Base-by-base conservation (phyloP, 116 monocot species). In the Phalaenopsis hybrid region DNA sequence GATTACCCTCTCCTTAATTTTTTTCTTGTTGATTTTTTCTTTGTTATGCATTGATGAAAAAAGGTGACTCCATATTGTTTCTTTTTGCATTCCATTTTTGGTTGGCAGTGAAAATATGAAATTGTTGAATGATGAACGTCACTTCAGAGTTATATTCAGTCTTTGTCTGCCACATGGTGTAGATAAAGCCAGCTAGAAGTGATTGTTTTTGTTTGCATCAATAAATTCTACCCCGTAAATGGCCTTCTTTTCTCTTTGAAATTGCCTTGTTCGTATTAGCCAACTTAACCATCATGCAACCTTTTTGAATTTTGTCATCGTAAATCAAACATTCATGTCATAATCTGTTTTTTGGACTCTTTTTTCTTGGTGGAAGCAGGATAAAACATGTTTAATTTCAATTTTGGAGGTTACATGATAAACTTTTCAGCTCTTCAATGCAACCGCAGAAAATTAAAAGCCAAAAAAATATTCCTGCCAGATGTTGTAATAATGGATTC, bases 311-410 rank as follows among this genome's bases (percentile, higher is more conserved):
- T 76, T 21, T 65, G 44, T 75, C 5, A 8, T 3, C 34, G 33
- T 20, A 16, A 79, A 15, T 1, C 15, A 50, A 43, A 13, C 72
- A 75, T 59, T 21, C 46, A 82, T 73, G 82, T 82, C 79, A 23
- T 21, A 34, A 76, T 86, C 79, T 55, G 58, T 45, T 51, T 84
- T 85, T 70, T 61, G 31, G 11, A 79, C 65, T 65, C 50, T 68
- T 79, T 81, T 31, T 80, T 82, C 79, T 82, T 75, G 79, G 67
- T 75, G 73, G 80, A 10, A 79, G 69, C 86, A 82, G 86, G 86
- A 63, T 82, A 76, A 76, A n/a, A 18, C 51, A 82, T 51, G 51
- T 23, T 49, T 50, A 76, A 20, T 20, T 79, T 79, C 65, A 51
- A 44, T 8, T 63, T 68, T 49, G 21, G 31, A 82, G 25, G 77